phyloP scores from a whole-genome alignment of 306 rosid genomes.

The Prunus mira region DNA sequence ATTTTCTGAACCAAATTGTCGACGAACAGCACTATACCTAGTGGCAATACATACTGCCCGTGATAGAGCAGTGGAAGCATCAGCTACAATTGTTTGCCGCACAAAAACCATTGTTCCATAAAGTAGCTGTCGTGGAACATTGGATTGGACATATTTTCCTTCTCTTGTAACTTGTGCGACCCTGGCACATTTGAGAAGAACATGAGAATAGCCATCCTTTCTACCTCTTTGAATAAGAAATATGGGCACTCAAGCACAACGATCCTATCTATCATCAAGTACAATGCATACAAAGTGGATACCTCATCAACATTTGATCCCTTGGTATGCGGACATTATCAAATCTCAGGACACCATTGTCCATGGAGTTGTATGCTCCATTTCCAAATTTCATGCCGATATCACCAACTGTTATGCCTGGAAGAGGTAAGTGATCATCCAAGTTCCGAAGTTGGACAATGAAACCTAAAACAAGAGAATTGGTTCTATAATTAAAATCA shows the following conservation, averaged over 20 bases:
- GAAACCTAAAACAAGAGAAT: constrained; percentile 58
- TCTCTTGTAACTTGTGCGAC: constrained; percentile 87
- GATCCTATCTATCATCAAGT: background rate
- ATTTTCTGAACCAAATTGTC: constrained; percentile 80
- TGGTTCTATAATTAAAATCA: constrained; percentile 12
- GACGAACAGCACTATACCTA: constrained; percentile 92
- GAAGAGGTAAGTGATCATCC: constrained; percentile 89
- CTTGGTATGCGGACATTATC: constrained; percentile 87
- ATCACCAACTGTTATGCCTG: constrained; percentile 86
- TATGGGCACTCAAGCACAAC: background rate
- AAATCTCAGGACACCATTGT: constrained; percentile 80
- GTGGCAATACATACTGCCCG: constrained; percentile 98
- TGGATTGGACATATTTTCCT: constrained; percentile 79
- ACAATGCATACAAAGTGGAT: constrained; percentile 12
- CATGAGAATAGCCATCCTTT: constrained; percentile 12
- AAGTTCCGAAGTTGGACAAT: constrained; percentile 91
- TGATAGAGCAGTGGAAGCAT: constrained; percentile 88
- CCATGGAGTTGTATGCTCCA: constrained; percentile 93
- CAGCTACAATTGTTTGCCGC: constrained; percentile 77
- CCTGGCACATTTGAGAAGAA: constrained; percentile 47
- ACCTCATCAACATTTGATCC: constrained; percentile 96
- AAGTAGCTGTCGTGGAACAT: constrained; percentile 82
- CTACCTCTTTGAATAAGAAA: background rate
- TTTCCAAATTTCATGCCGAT: constrained; percentile 91
- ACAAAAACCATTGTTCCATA: constrained; percentile 95